Base-by-base conservation (phyloP, 2,329 filamentous ascomycete genomes). In the Aspergillus viridinutans region DNA sequence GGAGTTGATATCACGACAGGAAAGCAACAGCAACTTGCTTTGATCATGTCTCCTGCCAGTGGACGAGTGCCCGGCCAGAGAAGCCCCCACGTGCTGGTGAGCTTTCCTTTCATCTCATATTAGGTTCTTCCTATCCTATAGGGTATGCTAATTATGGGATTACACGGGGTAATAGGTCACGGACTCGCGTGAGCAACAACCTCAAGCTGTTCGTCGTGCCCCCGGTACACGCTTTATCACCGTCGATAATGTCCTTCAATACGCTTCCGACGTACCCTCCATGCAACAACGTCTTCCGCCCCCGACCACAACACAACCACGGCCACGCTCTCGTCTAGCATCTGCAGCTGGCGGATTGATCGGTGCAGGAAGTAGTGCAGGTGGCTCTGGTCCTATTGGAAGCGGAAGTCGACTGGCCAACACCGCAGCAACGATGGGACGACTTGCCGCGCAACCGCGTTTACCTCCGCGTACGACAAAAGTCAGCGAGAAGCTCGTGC, bases 401-500 rank as follows among this genome's bases (percentile, higher is more conserved):
- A 70, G 67, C 3, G 64, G 63, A 20, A 69, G 68, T 20, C 68
- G 68, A 53, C 62, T 64, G 23, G 80, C 80, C 9, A 72, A 82
- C 54, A 78, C 84, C 48, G 79, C 81, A 9, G 82, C 80, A 60
- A 77, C 85, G 45, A 80, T 81, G 47, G 82, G 83, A 10, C 80
- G 83, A 76, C 72, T 84, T 49, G 76, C 81, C 0, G 81, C 81
- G 6, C 69, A 75, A 52, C 78, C 82, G 54, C 81, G 85, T 62
- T 80, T 97, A 63, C 94, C 93, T 0, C 88, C 90, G 5, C 85
- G 94, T 53, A 95, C 92, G 40, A 95, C 91, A 28, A 97, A 97
- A 74, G 88, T 96, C 62, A 96, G 90, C 73, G 91, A 97, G 78
- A 97, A 97, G 76, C 81, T 99, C n/a, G 94, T 99, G 0, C 80